Base-by-base conservation (phyloP, 345 rosid species). In the Raphanus sativus region DNA sequence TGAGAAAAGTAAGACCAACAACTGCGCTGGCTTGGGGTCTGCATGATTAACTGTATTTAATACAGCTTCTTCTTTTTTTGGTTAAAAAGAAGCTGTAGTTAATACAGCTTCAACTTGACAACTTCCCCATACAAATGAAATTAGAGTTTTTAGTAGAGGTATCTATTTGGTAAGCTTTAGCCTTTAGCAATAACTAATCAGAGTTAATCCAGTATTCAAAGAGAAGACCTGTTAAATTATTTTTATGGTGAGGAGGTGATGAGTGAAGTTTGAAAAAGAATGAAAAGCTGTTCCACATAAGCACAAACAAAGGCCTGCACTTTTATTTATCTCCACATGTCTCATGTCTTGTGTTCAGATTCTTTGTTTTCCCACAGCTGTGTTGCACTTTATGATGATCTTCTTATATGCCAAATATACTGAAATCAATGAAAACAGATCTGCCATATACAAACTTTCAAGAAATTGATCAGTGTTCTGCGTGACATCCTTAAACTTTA, bases 291-390 rank as follows among this genome's bases (percentile, higher is more conserved):
- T 78, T 62, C 82, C 70, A 79, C 75, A 68, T 50, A 73, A 67
- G 34, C 81, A 78, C 72, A 71, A 38, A 65, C 76, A 58, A 71
- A 56, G 74, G 65, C 70, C 65, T 73, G 71, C 65, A 52, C 36
- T 73, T 74, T 79, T 16, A 32, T 62, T 38, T 54, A 61, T 69
- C 82, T 68, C 78, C 78, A 73, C 78, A 79, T 79, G 74, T 29
- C 65, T 69, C 66, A 55, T 68, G 82, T 74, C 65, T 61, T 38
- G 12, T 48, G 26, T 48, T 61, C 58, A 48, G 69, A 66, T 72
- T 66, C 77, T 50, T 40, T 67, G 82, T 62, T 78, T 73, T 58
- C 78, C 64, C 78, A 74, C 74, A 68, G 78, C 78, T 79, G 78
- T 73, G 59, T 54, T 62, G 25, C 75, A 62, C 63, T 59, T 68